Evolutionary conservation across 1,139 yeast species (phyloP), one percentile per base, ranked within the genome.

Genomic region (Yamadazyma friedrichii): DNA sequence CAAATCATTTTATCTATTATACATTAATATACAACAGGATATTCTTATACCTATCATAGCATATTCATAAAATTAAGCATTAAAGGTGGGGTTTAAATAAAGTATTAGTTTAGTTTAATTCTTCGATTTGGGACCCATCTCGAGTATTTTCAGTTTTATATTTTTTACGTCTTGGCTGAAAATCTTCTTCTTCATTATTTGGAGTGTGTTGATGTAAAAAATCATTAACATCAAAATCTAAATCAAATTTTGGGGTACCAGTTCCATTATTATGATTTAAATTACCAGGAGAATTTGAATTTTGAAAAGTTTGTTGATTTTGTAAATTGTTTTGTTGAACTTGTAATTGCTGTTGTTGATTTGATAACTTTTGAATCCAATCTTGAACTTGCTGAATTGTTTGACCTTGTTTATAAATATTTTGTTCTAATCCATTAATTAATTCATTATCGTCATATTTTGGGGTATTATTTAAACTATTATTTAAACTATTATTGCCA

Each of bases 381-480:
- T 79, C 83, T 52, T 77, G 80, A 1, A 77, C 80, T 51, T 78
- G 82, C 55, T 70, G 78, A 40, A 79, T 69, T 3, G 81, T 72
- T 45, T 73, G 76, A 9, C 80, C 82, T 47, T 78, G 82, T 50
- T 66, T 71, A 42, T 60, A 59, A 9, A 78, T 61, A 44, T 67
- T 76, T 31, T 66, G 70, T 49, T 74, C 78, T 39, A 74, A 55
- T 2, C 68, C 70, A 36, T 51, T 54, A 45, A 70, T 59, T 11
- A 56, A 39, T 27, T 61, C 65, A 34, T 46, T 45, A 5, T 42
- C 50, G 4, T 36, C 43, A 30, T 10, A 9, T 9, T 12, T 30
- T 12, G 36, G 29, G 4, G 36, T 17, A 33, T 12, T 25, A 25
- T 11, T 11, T 10, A 9, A 10, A 10, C 28, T 25, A 25, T 25